phyloP scores from a whole-genome alignment of 1,139 yeast genomes.

The Pichia sp. region DNA sequence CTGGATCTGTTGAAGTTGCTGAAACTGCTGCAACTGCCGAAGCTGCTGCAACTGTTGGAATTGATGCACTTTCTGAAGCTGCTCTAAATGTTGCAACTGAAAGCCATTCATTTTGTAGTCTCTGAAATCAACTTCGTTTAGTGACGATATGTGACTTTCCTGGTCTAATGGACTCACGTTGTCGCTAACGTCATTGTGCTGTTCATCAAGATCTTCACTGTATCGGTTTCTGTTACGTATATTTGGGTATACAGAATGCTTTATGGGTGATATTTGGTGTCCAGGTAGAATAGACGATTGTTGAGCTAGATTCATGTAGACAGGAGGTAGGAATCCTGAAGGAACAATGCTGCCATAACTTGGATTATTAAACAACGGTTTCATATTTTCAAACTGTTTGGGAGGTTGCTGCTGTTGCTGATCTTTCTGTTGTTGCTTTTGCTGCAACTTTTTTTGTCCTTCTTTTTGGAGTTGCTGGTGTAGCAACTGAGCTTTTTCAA shows the following conservation, averaged over 20 bases:
- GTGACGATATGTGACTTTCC: background rate
- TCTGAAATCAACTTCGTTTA: background rate
- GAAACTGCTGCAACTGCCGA: slow-evolving; percentile 8
- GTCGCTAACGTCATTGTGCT: background rate
- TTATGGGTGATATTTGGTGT: no score
- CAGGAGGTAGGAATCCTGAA: background rate
- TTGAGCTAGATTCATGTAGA: background rate
- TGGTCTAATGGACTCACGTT: background rate
- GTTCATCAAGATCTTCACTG: background rate
- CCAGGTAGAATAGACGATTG: no score
- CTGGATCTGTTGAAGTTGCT: slow-evolving; percentile 4
- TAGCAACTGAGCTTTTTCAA: no score
- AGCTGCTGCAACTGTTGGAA: slow-evolving; percentile 9
- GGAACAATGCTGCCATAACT: no score
- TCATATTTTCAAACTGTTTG: background rate
- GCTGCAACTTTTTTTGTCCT: no score
- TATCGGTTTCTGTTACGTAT: no score
- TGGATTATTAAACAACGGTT: background rate
- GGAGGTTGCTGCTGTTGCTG: no score
- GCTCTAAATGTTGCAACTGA: slow-evolving; percentile 6
- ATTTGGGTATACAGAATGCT: no score
- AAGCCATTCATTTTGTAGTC: slow-evolving; percentile 7
- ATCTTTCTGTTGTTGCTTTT: no score
- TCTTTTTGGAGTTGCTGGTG: no score
- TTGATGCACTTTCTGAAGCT: slow-evolving; percentile 9